Evolutionary conservation across 495 filamentous ascomycete genomes (phyloP).

Genomic region (Penicillium herquei): DNA sequence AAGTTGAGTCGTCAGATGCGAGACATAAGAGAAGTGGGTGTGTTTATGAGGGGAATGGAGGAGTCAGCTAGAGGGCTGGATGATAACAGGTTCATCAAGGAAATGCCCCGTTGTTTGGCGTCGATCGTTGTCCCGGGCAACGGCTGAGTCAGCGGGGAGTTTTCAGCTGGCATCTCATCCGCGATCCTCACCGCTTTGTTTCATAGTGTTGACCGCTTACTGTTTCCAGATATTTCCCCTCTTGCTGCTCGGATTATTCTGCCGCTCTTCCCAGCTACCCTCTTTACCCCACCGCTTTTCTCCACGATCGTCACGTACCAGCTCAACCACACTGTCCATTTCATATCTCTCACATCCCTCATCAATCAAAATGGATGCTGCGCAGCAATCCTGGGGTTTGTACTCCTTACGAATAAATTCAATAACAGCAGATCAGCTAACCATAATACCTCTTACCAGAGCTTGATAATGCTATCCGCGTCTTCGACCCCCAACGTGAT

Average conservation of each 20-base stretch:
- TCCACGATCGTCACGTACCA: conserved; percentile 9
- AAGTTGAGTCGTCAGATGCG: conserved; percentile 14
- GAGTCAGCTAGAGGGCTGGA: conserved; percentile 14
- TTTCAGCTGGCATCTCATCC: neutral
- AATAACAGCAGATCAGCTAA: conserved; percentile 7
- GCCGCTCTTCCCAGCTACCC: neutral
- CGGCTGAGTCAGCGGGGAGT: conserved; percentile 28
- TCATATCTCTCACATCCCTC: neutral
- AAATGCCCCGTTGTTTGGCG: conserved; percentile 24
- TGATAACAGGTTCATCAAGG: conserved; percentile 28
- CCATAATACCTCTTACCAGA: conserved; percentile 50
- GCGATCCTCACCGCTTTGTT: too few relatives aligned
- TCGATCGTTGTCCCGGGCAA: conserved; percentile 38
- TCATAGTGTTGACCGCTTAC: too few relatives aligned
- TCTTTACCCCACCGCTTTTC: conserved; percentile 16
- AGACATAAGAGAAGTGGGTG: conserved; percentile 21
- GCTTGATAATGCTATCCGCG: conserved; percentile 79
- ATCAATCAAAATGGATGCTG: conserved; percentile 45
- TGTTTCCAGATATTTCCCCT: neutral
- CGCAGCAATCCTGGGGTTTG: conserved; percentile 62
- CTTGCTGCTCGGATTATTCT: neutral
- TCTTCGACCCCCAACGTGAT: conserved; percentile 83
- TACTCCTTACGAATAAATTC: conserved; percentile 10
- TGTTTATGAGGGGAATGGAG: conserved; percentile 29
- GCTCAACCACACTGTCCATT: conserved; percentile 4